Evolutionary conservation across 1,139 yeast genomes (phyloP).

Genomic region (Meyerozyma smithsonii): DNA sequence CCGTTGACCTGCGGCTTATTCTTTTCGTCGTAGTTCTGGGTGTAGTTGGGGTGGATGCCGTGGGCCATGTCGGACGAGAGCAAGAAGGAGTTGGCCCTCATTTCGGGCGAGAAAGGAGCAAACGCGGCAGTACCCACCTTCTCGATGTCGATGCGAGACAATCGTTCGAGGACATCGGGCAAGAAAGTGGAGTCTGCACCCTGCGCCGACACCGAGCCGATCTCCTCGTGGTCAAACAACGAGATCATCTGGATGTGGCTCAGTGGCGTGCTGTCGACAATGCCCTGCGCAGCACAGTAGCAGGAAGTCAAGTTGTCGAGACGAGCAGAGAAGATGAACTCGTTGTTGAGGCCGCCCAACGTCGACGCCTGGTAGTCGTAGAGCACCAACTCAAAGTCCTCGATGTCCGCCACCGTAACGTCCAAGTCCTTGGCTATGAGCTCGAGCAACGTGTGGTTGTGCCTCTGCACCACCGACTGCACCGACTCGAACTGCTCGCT

Average conservation of each 20-base stretch:
- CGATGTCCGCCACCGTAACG: conserved; percentile 50
- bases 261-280: conserved; percentile 51
- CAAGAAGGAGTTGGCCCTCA: conserved; percentile 79
- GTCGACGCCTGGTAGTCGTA: conserved; percentile 81
- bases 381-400: conserved; percentile 86
- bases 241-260: conserved; percentile 66
- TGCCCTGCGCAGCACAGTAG: conserved; percentile 69
- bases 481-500: conserved; percentile 62
- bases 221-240: conserved; percentile 91
- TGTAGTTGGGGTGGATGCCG: conserved; percentile 92
- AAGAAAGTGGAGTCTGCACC: conserved; percentile 94
- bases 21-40: conserved; percentile 64
- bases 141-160: conserved; percentile 42
- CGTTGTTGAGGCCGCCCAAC: conserved; percentile 85
- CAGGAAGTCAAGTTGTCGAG: conserved; percentile 88
- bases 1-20: conserved; percentile 79
- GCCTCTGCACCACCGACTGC: conserved; percentile 65
- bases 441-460: conserved; percentile 63
- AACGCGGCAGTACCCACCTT: conserved; percentile 7
- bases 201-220: conserved; percentile 90
- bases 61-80: conserved; percentile 96
- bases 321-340: conserved; percentile 90
- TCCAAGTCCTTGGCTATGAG: conserved; percentile 63
- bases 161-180: conserved; percentile 69
- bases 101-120: conserved; percentile 42